Conservation (phyloP, 805 yeast species). For the Metschnikowia reukaufii region DNA sequence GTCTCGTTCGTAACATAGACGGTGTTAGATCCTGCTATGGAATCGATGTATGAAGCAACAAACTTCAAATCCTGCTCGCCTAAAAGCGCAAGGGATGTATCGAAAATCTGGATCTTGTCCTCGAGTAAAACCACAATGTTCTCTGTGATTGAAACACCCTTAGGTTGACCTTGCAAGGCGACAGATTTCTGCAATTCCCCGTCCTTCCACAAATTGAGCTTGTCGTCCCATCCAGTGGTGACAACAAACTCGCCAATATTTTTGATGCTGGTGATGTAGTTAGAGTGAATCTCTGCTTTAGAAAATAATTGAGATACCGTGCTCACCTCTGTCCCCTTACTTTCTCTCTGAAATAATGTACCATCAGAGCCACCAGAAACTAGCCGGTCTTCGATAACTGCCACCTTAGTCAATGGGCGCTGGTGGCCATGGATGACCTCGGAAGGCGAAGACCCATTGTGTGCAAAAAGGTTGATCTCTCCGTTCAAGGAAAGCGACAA, state of each 20-base stretch:
- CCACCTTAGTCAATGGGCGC: conserved; percentile 67
- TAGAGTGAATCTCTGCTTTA: conserved; percentile 53
- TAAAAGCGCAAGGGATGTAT: conserved; percentile 11
- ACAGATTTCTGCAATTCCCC: conserved; percentile 15
- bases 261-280: conserved; percentile 59
- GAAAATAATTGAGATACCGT: not conserved
- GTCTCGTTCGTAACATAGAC: conserved; percentile 34
- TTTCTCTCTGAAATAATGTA: conserved; percentile 58
- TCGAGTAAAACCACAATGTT: conserved; percentile 32
- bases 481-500: conserved; percentile 74
- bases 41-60: conserved; percentile 27
- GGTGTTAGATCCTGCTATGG: conserved; percentile 20
- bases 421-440: conserved; percentile 72
- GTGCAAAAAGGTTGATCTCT: conserved; percentile 57
- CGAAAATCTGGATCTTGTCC: conserved; percentile 28
- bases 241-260: conserved; percentile 29
- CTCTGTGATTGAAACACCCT: conserved; percentile 28
- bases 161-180: conserved; percentile 36
- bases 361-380: conserved; percentile 86
- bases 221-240: conserved; percentile 91
- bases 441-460: conserved; percentile 35
- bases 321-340: conserved; percentile 19
- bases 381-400: conserved; percentile 28
- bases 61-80: conserved; percentile 23
- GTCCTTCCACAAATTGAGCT: conserved; percentile 45